Evolutionary conservation across 495 filamentous ascomycete species (phyloP).

Genomic region (Penicillium ucsense): DNA sequence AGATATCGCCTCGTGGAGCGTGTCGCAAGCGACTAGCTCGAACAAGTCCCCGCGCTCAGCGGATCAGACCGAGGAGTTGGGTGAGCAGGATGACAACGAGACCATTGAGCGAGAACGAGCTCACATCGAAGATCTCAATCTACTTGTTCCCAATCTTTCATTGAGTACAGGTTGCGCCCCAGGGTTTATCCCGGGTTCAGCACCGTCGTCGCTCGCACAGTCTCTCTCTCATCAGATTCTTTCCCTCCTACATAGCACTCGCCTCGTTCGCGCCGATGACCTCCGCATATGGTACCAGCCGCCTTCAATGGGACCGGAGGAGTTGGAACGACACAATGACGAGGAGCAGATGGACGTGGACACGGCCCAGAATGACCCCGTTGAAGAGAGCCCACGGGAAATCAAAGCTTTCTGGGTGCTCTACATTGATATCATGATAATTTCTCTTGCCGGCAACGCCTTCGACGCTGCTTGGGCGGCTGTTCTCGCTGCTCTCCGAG

Average conservation of each 20-base stretch:
- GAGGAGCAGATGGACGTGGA: constrained; percentile 38
- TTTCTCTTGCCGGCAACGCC: constrained; percentile 81
- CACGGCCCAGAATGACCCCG: constrained; percentile 7
- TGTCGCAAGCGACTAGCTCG: constrained; percentile 14
- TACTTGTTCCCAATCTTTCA: constrained; percentile 90
- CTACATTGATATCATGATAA: constrained; percentile 84
- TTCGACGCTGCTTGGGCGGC: constrained; percentile 86
- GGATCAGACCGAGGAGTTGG: constrained; percentile 4
- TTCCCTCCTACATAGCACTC: constrained; percentile 57
- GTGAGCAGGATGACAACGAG: constrained; percentile 1
- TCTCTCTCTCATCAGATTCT: constrained; percentile 68
- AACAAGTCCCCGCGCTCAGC: constrained; percentile 26
- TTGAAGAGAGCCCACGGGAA: constrained; percentile 25
- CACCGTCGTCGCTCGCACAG: constrained; percentile 74
- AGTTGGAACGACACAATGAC: constrained; percentile 28
- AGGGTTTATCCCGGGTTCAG: constrained; percentile 69
- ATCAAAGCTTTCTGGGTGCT: constrained; percentile 87
- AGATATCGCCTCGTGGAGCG: constrained; percentile 56
- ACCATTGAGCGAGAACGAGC: constrained; percentile 40
- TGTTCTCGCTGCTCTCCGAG: constrained; percentile 67
- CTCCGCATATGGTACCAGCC: constrained; percentile 60
- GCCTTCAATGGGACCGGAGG: constrained; percentile 29
- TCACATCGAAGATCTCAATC: constrained; percentile 48
- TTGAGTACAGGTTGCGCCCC: constrained; percentile 82
- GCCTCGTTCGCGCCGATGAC: constrained; percentile 50